A percentile compares a stretch with the other conserved stretches of the same genome.
Evolutionary conservation across 2,329 filamentous ascomycete species (phyloP).

Genomic region (Tolypocladium capitatum): DNA sequence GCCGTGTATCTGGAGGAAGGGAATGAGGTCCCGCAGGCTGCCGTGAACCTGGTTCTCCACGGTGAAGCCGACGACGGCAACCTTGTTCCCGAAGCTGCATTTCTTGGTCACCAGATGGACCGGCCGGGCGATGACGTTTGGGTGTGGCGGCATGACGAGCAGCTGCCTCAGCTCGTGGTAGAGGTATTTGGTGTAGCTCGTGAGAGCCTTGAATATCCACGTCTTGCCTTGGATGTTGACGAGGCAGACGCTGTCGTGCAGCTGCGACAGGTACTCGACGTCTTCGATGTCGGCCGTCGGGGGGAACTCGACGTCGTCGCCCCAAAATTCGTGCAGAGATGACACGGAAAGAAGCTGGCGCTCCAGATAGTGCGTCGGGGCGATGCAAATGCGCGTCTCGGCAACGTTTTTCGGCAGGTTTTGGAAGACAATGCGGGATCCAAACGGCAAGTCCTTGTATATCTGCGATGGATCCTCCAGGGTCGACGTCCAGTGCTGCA

Average conservation of each 20-base stretch:
- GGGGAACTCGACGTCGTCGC: slow-evolving; percentile 25
- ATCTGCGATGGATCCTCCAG: slow-evolving; percentile 15
- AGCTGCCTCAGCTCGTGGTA: slow-evolving; percentile 48
- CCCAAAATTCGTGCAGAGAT: slow-evolving; percentile 31
- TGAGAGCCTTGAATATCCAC: slow-evolving; percentile 45
- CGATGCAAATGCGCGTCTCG: slow-evolving; percentile 32
- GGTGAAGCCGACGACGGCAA: slow-evolving; percentile 42
- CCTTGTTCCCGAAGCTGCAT: slow-evolving; percentile 42
- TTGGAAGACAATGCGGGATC: slow-evolving; percentile 41
- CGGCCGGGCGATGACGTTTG: slow-evolving; percentile 38
- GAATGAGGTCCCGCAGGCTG: slow-evolving; percentile 41
- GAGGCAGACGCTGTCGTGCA: slow-evolving; percentile 47
- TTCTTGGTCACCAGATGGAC: slow-evolving; percentile 41
- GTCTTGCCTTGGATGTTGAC: slow-evolving; percentile 28
- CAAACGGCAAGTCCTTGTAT: slow-evolving; percentile 40
- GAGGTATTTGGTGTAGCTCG: slow-evolving; percentile 43
- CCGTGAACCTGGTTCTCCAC: slow-evolving; percentile 40
- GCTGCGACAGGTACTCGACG: slow-evolving; percentile 36
- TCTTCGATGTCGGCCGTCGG: slow-evolving; percentile 33
- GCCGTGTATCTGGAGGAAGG: slow-evolving; percentile 33
- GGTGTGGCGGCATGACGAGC: slow-evolving; percentile 36
- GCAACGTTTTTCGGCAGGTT: slow-evolving; percentile 33
- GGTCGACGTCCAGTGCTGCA: slow-evolving; percentile 35
- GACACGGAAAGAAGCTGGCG: slow-evolving; percentile 32
- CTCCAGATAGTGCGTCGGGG: slow-evolving; percentile 39